Conservation (phyloP, 441 rosid species). For the Populus hybrid region DNA sequence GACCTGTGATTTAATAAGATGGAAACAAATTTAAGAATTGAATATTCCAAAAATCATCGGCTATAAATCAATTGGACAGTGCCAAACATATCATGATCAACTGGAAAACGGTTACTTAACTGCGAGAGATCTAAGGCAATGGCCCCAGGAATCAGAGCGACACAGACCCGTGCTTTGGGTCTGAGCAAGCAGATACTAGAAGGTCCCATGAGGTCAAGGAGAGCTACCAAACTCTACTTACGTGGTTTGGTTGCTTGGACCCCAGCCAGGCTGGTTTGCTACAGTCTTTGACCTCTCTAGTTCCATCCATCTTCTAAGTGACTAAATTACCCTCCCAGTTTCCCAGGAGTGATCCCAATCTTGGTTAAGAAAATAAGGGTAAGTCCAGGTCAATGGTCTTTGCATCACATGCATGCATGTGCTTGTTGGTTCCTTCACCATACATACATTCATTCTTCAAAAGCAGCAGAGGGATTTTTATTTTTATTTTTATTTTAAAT, state of each 20-base stretch:
- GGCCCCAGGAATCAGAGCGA: conserved; percentile 16
- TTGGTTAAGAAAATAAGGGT: not conserved
- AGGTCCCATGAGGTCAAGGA: conserved; percentile 35
- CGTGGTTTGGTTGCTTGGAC: not conserved
- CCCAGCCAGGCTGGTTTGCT: not conserved
- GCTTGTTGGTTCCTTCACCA: not conserved
- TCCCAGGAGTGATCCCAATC: not conserved
- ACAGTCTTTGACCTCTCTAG: conserved; percentile 26
- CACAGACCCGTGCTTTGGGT: conserved; percentile 22
- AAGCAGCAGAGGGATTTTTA: not conserved
- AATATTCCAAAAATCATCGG: not conserved
- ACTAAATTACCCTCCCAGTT: conserved; percentile 9
- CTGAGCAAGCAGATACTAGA: conserved; percentile 24
- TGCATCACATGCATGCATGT: not conserved
- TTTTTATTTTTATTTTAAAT: too few relatives aligned
- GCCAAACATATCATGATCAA: too few relatives aligned
- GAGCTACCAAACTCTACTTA: too few relatives aligned
- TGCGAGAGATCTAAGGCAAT: conserved; percentile 6
- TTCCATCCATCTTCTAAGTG: not conserved
- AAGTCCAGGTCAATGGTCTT: not conserved
- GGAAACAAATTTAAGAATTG: not conserved
- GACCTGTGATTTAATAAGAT: not conserved
- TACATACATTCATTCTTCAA: not conserved
- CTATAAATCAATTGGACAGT: not conserved
- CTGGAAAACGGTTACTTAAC: not conserved